Conservation (phyloP, 129 eudicot species). For the Dittrichia graveolens region DNA sequence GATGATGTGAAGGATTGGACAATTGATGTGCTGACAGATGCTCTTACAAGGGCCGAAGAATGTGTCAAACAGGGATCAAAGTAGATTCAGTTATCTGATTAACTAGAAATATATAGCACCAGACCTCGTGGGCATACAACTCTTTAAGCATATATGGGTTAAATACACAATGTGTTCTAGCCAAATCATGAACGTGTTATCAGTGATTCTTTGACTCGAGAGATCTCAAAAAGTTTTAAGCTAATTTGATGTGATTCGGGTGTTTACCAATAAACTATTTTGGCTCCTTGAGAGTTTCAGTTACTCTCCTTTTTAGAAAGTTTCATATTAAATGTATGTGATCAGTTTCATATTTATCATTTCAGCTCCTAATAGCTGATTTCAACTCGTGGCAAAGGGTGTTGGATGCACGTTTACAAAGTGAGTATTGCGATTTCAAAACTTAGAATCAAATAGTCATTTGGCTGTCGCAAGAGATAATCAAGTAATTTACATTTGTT, state of each 20-base stretch:
- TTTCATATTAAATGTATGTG: too few relatives aligned
- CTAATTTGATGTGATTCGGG: slow-evolving; percentile 2
- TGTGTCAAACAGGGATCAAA: slow-evolving; percentile 51
- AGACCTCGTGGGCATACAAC: neutral
- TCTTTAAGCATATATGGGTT: slow-evolving; percentile 4
- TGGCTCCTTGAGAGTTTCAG: neutral
- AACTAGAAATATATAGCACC: slow-evolving; percentile 1
- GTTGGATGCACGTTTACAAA: too few relatives aligned
- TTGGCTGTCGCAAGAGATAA: too few relatives aligned
- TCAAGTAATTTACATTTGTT: too few relatives aligned
- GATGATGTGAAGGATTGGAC: slow-evolving; percentile 81
- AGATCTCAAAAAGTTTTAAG: neutral
- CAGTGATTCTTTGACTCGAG: neutral
- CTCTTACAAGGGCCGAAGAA: slow-evolving; percentile 71
- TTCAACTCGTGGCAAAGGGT: too few relatives aligned
- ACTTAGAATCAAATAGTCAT: too few relatives aligned
- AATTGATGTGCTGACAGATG: slow-evolving; percentile 63
- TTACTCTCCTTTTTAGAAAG: too few relatives aligned
- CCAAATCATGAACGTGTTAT: neutral
- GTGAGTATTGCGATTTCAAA: too few relatives aligned
- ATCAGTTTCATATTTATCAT: too few relatives aligned
- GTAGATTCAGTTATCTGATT: slow-evolving; percentile 8
- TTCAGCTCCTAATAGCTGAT: too few relatives aligned
- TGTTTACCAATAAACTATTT: too few relatives aligned
- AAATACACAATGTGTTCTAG: neutral